These are phyloP conservation scores for Nakazawaea ernobii DNA, from an alignment of 805 yeast species.

Conservation along the genomic window DNA sequence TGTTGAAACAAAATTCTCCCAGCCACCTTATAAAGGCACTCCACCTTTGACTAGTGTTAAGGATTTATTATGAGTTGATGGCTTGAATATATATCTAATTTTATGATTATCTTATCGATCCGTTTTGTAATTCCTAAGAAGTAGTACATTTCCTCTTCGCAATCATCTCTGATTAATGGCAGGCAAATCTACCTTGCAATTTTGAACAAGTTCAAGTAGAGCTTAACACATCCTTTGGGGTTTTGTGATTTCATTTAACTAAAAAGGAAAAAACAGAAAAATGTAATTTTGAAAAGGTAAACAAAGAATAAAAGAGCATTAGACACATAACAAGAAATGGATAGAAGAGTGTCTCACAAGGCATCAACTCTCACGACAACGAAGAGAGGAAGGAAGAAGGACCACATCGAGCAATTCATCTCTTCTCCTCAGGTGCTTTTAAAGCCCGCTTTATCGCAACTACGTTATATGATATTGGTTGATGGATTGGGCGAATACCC, in stretches of 20 bases:
- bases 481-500: slow-evolving; percentile 33
- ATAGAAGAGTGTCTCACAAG: slow-evolving; percentile 2
- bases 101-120: too few relatives aligned
- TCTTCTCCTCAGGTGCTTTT: slow-evolving; percentile 38
- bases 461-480: slow-evolving; percentile 45
- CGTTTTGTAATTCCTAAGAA: too few relatives aligned
- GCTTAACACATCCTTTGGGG: too few relatives aligned
- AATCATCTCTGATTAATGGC: too few relatives aligned
- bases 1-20: slow-evolving; percentile 10
- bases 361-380: slow-evolving; percentile 3
- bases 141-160: too few relatives aligned
- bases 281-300: neutral
- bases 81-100: neutral
- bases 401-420: slow-evolving; percentile 46
- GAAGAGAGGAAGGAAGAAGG: slow-evolving; percentile 38
- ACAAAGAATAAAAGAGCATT: neutral
- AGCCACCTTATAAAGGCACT: neutral
- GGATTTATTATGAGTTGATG: neutral
- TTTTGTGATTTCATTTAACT: too few relatives aligned
- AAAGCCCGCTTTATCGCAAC: slow-evolving; percentile 45
- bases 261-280: too few relatives aligned
- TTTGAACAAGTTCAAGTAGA: too few relatives aligned
- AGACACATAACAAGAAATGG: neutral
- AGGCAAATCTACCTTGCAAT: too few relatives aligned
- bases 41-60: neutral